Percentiles rank a stretch among this genome's conserved stretches.
phyloP scores from a whole-genome alignment of 1,284 basidiomycete genomes.

The Moesziomyces sp. region DNA sequence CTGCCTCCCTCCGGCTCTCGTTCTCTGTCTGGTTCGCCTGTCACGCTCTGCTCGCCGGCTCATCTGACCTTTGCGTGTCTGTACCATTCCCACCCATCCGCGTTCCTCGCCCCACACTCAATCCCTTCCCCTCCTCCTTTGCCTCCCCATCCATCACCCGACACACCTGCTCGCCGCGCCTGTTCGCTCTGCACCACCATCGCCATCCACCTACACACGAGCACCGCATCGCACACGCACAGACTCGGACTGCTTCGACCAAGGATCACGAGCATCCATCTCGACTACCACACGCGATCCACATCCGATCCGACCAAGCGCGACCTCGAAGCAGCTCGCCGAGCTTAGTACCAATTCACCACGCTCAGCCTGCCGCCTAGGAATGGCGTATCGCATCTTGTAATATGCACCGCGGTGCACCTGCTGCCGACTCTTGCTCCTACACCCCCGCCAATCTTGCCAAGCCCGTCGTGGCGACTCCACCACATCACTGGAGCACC shows the following conservation, averaged over 20 bases:
- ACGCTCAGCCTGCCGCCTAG: conserved; percentile 5
- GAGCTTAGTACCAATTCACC: no score
- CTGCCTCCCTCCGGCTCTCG: background rate
- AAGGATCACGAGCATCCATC: no score
- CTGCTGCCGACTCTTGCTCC: conserved; percentile 4
- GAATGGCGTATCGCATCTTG: conserved; percentile 28
- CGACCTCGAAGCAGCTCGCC: no score
- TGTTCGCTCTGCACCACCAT: background rate
- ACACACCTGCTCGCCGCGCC: background rate
- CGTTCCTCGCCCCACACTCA: background rate
- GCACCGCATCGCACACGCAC: background rate
- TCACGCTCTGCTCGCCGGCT: no score
- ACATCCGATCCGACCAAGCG: no score
- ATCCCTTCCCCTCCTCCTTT: background rate
- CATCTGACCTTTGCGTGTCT: no score
- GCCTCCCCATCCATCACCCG: background rate
- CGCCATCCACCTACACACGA: background rate
- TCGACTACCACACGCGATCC: no score
- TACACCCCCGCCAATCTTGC: conserved; percentile 2
- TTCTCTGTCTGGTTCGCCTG: background rate
- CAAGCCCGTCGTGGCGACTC: conserved; percentile 4
- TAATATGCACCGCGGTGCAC: conserved; percentile 36
- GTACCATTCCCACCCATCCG: background rate
- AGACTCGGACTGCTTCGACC: background rate
- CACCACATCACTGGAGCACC: conserved; percentile 17